These are phyloP conservation scores for Phylloporus sp. DNA, from an alignment of 768 basidiomycete genomes.

Conservation along the genomic window DNA sequence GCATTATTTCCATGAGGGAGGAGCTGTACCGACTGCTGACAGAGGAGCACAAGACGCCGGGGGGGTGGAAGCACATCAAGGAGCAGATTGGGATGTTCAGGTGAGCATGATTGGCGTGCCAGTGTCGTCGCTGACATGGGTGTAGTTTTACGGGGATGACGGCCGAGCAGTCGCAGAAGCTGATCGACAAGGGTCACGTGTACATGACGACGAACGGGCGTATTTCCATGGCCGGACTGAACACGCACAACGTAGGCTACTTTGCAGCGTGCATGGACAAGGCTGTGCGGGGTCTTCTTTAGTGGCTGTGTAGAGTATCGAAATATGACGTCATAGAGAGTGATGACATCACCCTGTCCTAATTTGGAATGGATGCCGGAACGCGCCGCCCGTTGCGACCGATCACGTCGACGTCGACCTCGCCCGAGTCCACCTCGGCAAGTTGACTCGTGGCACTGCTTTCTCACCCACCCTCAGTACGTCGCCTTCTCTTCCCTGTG, in stretches of 20 bases:
- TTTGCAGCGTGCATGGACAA: conserved; percentile 68
- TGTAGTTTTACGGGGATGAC: conserved; percentile 80
- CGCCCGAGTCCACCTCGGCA: too few relatives aligned
- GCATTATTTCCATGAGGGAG: conserved; percentile 85
- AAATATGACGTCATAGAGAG: conserved; percentile 26
- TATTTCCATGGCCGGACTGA: conserved; percentile 94
- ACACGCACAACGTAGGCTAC: conserved; percentile 69
- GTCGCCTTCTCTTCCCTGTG: conserved; percentile 12
- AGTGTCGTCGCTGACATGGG: conserved; percentile 8
- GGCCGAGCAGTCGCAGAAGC: conserved; percentile 54
- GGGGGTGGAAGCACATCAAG: conserved; percentile 93
- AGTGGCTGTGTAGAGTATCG: conserved; percentile 3
- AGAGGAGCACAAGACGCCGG: conserved; percentile 79
- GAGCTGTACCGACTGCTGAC: conserved; percentile 65
- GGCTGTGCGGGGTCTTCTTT: conserved; percentile 51
- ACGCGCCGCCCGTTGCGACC: conserved; percentile 18
- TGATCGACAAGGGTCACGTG: conserved; percentile 71
- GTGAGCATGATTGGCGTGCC: conserved; percentile 31
- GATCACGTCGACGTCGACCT: too few relatives aligned
- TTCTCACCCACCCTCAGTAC: too few relatives aligned
- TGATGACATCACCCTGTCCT: conserved; percentile 29
- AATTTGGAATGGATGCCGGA: conserved; percentile 27
- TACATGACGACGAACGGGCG: conserved; percentile 86
- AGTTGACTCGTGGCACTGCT: too few relatives aligned
- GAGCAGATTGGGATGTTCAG: conserved; percentile 99